Conservation (phyloP, 176 grass and related monocot species). For the Lolium multiflorum region DNA sequence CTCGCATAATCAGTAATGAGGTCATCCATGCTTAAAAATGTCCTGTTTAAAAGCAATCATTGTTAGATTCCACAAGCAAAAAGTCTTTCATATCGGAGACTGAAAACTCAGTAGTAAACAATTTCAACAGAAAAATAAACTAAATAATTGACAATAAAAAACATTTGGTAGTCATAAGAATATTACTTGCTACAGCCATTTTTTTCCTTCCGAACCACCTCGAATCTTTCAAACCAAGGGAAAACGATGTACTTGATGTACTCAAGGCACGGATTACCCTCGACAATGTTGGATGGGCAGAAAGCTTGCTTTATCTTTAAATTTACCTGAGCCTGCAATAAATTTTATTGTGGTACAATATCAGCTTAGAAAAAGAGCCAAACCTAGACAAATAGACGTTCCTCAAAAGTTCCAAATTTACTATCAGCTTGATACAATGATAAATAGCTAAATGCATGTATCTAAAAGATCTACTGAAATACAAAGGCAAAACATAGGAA, state of each 20-base stretch:
- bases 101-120: background rate
- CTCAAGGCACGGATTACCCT: conserved; percentile 63
- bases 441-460: background rate
- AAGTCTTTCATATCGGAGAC: background rate
- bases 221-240: conserved; percentile 83
- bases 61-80: background rate
- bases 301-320: too few relatives aligned
- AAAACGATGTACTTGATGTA: conserved; percentile 90
- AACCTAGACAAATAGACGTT: background rate
- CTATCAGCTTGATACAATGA: background rate
- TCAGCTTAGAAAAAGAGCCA: background rate
- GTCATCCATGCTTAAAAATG: too few relatives aligned
- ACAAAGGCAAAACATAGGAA: background rate
- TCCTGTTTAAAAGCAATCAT: too few relatives aligned
- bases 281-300: too few relatives aligned
- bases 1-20: too few relatives aligned
- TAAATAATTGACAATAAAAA: background rate
- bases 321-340: conserved; percentile 74
- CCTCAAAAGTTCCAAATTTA: background rate
- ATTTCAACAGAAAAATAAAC: background rate
- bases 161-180: conserved; percentile 17
- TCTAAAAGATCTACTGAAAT: background rate
- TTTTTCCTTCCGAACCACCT: conserved; percentile 62
- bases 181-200: conserved; percentile 85
- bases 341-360: conserved; percentile 14